These are phyloP conservation scores for Groenewaldozyma tartarivorans DNA, from an alignment of 805 yeast genomes.

Conservation along the genomic window DNA sequence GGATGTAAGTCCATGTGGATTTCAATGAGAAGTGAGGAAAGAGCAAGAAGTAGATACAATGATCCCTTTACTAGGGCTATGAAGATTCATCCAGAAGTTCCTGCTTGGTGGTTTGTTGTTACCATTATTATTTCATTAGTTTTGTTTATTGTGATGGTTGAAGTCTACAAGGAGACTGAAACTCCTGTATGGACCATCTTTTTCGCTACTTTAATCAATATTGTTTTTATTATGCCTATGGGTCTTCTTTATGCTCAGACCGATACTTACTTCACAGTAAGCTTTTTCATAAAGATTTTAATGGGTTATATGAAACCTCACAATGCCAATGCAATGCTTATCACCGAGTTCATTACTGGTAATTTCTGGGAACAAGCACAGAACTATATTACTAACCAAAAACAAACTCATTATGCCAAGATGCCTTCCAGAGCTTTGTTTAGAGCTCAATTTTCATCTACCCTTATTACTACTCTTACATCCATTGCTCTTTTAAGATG, in stretches of 20 bases:
- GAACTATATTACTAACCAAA: constrained; percentile 45
- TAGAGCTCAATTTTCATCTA: constrained; percentile 21
- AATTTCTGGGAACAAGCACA: constrained; percentile 38
- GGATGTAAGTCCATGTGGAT: constrained; percentile 5
- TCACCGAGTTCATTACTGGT: constrained; percentile 25
- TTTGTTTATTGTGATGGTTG: constrained; percentile 15
- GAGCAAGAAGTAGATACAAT: constrained; percentile 6
- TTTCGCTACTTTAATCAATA: constrained; percentile 44
- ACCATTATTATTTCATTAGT: constrained; percentile 36
- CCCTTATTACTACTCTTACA: constrained; percentile 36
- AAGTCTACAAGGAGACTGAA: constrained; percentile 15
- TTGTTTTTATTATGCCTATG: constrained; percentile 53
- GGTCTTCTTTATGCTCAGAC: constrained; percentile 54
- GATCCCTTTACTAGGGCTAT: constrained; percentile 9
- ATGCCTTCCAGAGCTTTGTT: constrained; percentile 39
- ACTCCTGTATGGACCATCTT: constrained; percentile 36
- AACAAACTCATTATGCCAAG: constrained; percentile 49
- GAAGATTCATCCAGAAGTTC: constrained; percentile 9
- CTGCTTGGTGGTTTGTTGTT: constrained; percentile 54
- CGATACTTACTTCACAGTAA: constrained; percentile 45
- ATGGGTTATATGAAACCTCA: constrained; percentile 60
- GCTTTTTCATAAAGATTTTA: constrained; percentile 52
- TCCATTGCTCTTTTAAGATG: constrained; percentile 34
- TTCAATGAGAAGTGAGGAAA: constrained; percentile 5
- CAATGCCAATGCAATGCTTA: constrained; percentile 22